These are phyloP conservation scores for Hericium alpestre DNA, from an alignment of 768 basidiomycete species.

Conservation along the genomic window DNA sequence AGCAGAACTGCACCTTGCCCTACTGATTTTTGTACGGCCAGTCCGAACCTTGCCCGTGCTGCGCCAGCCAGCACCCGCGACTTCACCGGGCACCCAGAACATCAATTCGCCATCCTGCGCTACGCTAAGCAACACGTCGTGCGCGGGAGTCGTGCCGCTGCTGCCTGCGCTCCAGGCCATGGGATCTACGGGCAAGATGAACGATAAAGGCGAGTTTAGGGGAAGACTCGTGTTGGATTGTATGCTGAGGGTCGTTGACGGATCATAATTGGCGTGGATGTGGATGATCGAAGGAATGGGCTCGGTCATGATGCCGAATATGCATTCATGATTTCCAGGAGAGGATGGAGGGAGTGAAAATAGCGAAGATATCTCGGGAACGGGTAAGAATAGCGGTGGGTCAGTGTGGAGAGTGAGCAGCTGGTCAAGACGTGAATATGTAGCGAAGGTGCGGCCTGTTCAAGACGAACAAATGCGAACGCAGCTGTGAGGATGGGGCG, in stretches of 20 bases:
- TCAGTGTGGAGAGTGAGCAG: constrained; percentile 44
- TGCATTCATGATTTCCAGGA: constrained; percentile 36
- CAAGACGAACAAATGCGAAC: constrained; percentile 2
- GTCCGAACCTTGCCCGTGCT: constrained; percentile 71
- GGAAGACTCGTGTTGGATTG: constrained; percentile 45
- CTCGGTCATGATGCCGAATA: constrained; percentile 57
- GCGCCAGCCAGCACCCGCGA: constrained; percentile 32
- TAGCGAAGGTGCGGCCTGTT: constrained; percentile 44
- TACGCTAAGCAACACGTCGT: constrained; percentile 73
- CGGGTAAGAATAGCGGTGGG: constrained; percentile 28
- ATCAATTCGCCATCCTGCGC: constrained; percentile 68
- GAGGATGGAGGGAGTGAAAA: constrained; percentile 46
- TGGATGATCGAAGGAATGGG: constrained; percentile 41
- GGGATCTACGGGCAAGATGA: constrained; percentile 72
- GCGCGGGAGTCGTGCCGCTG: constrained; percentile 24
- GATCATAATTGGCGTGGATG: constrained; percentile 32
- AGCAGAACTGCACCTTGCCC: constrained; percentile 78
- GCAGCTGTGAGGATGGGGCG: neutral
- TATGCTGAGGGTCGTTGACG: constrained; percentile 30
- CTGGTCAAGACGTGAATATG: constrained; percentile 40
- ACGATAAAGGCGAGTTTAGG: constrained; percentile 28
- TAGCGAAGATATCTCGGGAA: constrained; percentile 47
- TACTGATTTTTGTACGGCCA: constrained; percentile 49
- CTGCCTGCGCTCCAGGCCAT: constrained; percentile 61
- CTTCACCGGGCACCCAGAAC: constrained; percentile 67